Evolutionary conservation across 2,329 filamentous ascomycete genomes (phyloP), one percentile per base, ranked within the genome.

Genomic region (Aspergillus persii): DNA sequence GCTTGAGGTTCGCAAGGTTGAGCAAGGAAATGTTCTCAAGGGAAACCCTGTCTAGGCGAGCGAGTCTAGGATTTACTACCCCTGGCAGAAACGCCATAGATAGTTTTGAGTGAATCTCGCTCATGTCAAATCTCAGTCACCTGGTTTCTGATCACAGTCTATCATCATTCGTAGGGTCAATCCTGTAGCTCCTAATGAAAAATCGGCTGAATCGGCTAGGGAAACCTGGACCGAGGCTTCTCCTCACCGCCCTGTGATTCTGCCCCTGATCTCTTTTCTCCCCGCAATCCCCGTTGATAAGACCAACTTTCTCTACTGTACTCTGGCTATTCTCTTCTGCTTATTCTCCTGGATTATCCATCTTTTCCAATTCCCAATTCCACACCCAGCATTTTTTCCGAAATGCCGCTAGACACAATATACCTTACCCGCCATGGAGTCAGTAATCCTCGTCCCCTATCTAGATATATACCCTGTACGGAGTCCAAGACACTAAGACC

Each of bases 391-490:
- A 9, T 36, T 12, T 11, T 36, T 11, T 11, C 11, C 33, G 64
- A 47, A 41, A 90, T 89, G 86, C 80, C 86, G 61, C 79, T 92
- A 53, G 84, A 91, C 71, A 84, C 83, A 65, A 91, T 92, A 63
- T 92, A 92, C 72, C 80, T 92, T 59, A 85, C 84, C 64, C 86
- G 90, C 27, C 90, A 92, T 74, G 89, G 89, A 68, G 89, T 92
- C 83, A 79, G 87, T 81, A 48, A 39, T 11, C 29, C 36, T 48
- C 30, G 52, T 50, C 48, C 46, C 30, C 50, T n/a, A 30, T 3
- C 3, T 15, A 56, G 11, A 33, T n/a, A 12, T 11, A 41, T 41
- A 41, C 11, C 11, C 36, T 56, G 30, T 52, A 47, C 44, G n/a
- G 8, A 39, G 33, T 39, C 15, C 29, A 23, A 33, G 49, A 29